Conservation (phyloP, 495 filamentous ascomycete genomes). For the Penicillium turbatum region DNA sequence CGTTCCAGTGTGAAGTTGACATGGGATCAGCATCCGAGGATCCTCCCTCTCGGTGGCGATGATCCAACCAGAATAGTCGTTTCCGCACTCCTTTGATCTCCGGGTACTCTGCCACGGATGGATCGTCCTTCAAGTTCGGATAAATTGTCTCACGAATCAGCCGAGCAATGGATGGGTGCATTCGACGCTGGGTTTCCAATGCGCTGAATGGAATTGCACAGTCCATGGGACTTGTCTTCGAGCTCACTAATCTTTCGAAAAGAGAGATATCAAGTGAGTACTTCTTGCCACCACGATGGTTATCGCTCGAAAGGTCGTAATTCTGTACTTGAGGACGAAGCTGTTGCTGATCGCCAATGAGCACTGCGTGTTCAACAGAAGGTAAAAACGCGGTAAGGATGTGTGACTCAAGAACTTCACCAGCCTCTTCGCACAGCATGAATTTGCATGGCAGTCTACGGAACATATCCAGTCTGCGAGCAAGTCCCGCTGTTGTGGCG, state of each 20-base stretch:
- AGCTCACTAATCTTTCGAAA: slow-evolving; percentile 63
- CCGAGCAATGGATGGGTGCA: slow-evolving; percentile 66
- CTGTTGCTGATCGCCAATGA: slow-evolving; percentile 75
- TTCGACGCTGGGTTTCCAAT: slow-evolving; percentile 66
- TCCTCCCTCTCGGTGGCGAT: slow-evolving; percentile 52
- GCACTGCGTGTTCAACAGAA: slow-evolving; percentile 64
- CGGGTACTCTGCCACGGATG: slow-evolving; percentile 50
- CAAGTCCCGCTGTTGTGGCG: slow-evolving; percentile 70
- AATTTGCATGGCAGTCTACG: slow-evolving; percentile 60
- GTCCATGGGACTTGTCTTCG: slow-evolving; percentile 11
- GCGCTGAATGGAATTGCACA: slow-evolving; percentile 50
- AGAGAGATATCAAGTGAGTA: slow-evolving; percentile 63
- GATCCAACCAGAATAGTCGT: slow-evolving; percentile 72
- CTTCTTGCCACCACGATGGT: slow-evolving; percentile 40
- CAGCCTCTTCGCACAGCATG: slow-evolving; percentile 73
- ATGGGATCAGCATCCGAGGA: slow-evolving; percentile 35
- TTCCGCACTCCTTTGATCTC: slow-evolving; percentile 60
- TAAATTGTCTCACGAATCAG: slow-evolving; percentile 61
- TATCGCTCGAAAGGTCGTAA: slow-evolving; percentile 59
- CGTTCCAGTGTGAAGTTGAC: slow-evolving; percentile 61
- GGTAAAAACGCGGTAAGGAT: slow-evolving; percentile 64
- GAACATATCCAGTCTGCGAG: slow-evolving; percentile 59
- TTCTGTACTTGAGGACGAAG: slow-evolving; percentile 66
- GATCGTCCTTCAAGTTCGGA: slow-evolving; percentile 56
- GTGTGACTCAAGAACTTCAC: slow-evolving; percentile 71